Percentiles rank a stretch among this genome's conserved stretches.
Conservation (phyloP, 202 grass and related monocot species). For the Carex arenaria region DNA sequence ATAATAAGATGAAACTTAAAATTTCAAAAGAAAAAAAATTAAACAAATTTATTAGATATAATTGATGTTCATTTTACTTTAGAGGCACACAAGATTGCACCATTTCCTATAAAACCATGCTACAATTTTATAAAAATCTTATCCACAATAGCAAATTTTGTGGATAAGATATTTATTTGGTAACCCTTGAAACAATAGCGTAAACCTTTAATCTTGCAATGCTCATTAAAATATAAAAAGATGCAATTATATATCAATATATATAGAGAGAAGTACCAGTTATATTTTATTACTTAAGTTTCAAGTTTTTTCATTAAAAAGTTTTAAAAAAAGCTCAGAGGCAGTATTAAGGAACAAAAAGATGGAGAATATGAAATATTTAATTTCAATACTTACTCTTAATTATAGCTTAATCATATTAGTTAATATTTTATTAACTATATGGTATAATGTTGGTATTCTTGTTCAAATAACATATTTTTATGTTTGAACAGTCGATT, state of each 20-base stretch:
- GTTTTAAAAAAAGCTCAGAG: background rate
- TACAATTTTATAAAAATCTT: background rate
- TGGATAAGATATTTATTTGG: too few species aligned
- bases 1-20: background rate
- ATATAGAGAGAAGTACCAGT: background rate
- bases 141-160: too few species aligned
- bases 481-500: too few species aligned
- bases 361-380: background rate
- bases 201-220: too few species aligned
- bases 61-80: background rate
- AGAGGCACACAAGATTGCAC: background rate
- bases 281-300: background rate
- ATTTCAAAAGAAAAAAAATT: background rate
- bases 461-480: too few species aligned
- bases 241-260: background rate
- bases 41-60: background rate
- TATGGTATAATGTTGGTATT: background rate
- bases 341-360: background rate
- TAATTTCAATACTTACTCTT: background rate
- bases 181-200: too few species aligned
- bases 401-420: background rate
- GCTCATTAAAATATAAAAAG: too few species aligned
- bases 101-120: background rate
- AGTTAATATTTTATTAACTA: background rate
- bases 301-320: too few species aligned